A percentile compares a stretch with the other conserved stretches of the same genome.
phyloP scores from a whole-genome alignment of 2,329 filamentous ascomycete genomes.

The Colletotrichum gloeosporioides region DNA sequence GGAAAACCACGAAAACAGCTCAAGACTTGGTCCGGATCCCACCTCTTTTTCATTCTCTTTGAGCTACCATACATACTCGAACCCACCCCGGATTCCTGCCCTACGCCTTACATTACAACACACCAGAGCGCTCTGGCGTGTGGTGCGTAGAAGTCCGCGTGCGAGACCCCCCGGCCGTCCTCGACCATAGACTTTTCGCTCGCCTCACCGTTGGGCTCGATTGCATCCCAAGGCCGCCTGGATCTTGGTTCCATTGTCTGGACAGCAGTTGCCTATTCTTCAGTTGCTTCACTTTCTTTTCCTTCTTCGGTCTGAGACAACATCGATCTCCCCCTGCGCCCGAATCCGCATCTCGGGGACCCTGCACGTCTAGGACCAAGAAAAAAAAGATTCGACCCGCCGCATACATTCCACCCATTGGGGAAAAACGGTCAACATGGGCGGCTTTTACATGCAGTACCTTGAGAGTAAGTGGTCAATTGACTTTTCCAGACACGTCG shows the following conservation, averaged over 20 bases:
- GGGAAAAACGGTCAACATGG: constrained; percentile 52
- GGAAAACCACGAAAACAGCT: not conserved
- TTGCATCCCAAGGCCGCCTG: constrained; percentile 50
- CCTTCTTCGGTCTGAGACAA: constrained; percentile 9
- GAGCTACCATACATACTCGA: constrained; percentile 16
- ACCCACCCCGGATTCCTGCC: constrained; percentile 19
- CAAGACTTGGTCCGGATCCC: constrained; percentile 3
- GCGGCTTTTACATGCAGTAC: constrained; percentile 75
- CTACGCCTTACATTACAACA: constrained; percentile 22
- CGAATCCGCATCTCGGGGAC: not conserved
- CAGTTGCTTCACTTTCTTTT: constrained; percentile 18
- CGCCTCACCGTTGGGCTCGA: constrained; percentile 58
- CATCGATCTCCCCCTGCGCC: constrained; percentile 3
- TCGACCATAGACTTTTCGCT: constrained; percentile 35
- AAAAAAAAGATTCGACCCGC: not conserved
- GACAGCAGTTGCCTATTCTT: constrained; percentile 29
- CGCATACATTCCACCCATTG: constrained; percentile 26
- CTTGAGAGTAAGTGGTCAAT: constrained; percentile 70
- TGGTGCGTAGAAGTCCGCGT: constrained; percentile 10
- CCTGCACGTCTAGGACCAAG: constrained; percentile 3
- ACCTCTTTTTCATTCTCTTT: constrained; percentile 1
- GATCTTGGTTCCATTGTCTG: constrained; percentile 35
- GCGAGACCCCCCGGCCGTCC: constrained; percentile 22
- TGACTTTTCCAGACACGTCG: constrained; percentile 13
- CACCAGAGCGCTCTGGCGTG: not conserved